phyloP scores from a whole-genome alignment of 768 basidiomycete species.

The Hypholoma fasciculare region DNA sequence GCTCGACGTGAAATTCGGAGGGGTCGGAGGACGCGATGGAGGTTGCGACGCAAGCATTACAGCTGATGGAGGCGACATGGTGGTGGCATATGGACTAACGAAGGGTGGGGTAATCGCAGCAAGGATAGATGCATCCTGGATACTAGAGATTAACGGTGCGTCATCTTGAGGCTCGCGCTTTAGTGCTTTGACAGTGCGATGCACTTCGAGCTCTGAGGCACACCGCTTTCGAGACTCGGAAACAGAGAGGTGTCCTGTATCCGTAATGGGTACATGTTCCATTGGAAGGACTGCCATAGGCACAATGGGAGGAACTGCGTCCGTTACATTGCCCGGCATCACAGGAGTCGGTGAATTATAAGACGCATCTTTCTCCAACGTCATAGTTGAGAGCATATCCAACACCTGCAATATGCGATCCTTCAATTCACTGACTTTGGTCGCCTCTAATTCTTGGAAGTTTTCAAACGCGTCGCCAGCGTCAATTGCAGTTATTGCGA shows the following conservation, averaged over 20 bases:
- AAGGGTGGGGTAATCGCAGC: constrained; percentile 2
- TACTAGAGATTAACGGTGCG: constrained; percentile 28
- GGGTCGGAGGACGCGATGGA: constrained; percentile 37
- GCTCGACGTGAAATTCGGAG: constrained; percentile 29
- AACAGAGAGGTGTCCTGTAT: constrained; percentile 22
- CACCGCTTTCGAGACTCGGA: constrained; percentile 45
- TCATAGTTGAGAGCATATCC: constrained; percentile 49
- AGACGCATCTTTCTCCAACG: constrained; percentile 23
- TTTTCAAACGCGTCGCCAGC: constrained; percentile 52
- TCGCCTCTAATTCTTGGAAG: constrained; percentile 44
- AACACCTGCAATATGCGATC: constrained; percentile 53
- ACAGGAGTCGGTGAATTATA: constrained; percentile 9
- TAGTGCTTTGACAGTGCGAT: constrained; percentile 42
- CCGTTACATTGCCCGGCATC: constrained; percentile 11
- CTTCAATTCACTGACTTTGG: constrained; percentile 55
- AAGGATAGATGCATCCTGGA: constrained; percentile 17
- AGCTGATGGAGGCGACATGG: constrained; percentile 12
- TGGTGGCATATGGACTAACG: background rate
- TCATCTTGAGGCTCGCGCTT: constrained; percentile 52
- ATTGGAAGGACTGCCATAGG: constrained; percentile 7
- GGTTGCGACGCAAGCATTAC: constrained; percentile 33
- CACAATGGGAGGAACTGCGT: constrained; percentile 10
- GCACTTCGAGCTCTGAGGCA: constrained; percentile 42
- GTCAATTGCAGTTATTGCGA: constrained; percentile 59
- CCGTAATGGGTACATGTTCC: constrained; percentile 22